Conservation (phyloP, 495 filamentous ascomycete species). For the Parathielavia appendiculata region DNA sequence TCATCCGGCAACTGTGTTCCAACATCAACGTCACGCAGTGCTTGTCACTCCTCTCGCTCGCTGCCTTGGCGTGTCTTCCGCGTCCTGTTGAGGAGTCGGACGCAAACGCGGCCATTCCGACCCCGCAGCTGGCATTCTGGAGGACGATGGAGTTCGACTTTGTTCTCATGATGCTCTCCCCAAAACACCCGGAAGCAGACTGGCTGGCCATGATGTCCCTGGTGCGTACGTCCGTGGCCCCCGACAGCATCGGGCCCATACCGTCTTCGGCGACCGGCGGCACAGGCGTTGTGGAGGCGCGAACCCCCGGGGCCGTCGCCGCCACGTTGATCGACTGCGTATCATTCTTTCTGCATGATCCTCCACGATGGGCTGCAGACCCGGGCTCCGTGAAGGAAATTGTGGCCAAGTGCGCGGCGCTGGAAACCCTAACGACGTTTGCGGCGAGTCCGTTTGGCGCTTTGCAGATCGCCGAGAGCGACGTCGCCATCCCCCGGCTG, state of each 20-base stretch:
- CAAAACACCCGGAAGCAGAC: conserved; percentile 42
- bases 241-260: conserved; percentile 42
- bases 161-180: conserved; percentile 40
- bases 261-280: conserved; percentile 20
- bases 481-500: conserved; percentile 39
- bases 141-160: conserved; percentile 44
- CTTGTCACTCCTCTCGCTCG: conserved; percentile 37
- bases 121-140: conserved; percentile 40
- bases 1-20: conserved; percentile 21
- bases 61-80: conserved; percentile 37
- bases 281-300: conserved; percentile 8
- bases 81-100: conserved; percentile 4
- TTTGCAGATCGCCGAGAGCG: conserved; percentile 34
- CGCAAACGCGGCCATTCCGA: conserved; percentile 12
- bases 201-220: conserved; percentile 38
- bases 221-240: conserved; percentile 40
- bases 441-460: conserved; percentile 37
- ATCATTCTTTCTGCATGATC: conserved; percentile 36
- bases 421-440: conserved; percentile 38
- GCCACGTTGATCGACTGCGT: conserved; percentile 38
- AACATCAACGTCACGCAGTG: conserved; percentile 40
- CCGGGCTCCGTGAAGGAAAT: conserved; percentile 29
- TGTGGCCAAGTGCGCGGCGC: conserved; percentile 27
- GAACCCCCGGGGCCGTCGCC: conserved; percentile 31
- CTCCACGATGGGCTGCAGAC: conserved; percentile 35